Conservation (phyloP, 2,329 filamentous ascomycete species). For the Penicillium sclerotiorum region DNA sequence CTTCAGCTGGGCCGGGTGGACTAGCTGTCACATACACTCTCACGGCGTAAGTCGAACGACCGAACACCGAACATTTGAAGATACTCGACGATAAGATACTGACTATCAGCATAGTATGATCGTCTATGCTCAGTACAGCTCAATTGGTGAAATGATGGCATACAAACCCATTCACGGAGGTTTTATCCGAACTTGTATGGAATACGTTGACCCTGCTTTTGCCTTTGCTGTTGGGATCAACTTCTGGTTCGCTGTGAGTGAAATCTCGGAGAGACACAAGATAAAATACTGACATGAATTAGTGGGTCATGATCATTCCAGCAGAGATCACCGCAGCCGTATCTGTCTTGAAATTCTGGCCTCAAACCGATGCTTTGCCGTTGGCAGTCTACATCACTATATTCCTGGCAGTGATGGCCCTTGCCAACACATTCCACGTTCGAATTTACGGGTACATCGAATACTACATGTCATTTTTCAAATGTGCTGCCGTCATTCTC, state of each 20-base stretch:
- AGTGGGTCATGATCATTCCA: conserved; percentile 38
- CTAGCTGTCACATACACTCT: conserved; percentile 38
- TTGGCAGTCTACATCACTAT: conserved; percentile 38
- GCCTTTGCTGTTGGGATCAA: conserved; percentile 39
- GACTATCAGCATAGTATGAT: conserved; percentile 26
- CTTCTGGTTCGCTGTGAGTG: conserved; percentile 36
- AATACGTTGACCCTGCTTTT: conserved; percentile 36
- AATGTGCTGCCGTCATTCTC: conserved; percentile 32
- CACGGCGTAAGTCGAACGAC: conserved; percentile 31
- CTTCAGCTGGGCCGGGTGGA: conserved; percentile 34
- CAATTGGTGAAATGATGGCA: conserved; percentile 36
- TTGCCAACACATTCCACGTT: conserved; percentile 32
- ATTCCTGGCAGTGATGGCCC: conserved; percentile 31
- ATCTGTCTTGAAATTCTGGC: conserved; percentile 38
- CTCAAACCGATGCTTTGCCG: conserved; percentile 27
- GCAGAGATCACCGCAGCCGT: conserved; percentile 40
- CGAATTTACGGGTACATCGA: conserved; percentile 35
- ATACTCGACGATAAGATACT: neutral
- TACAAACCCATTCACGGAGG: conserved; percentile 38
- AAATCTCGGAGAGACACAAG: neutral
- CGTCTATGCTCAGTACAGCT: conserved; percentile 37
- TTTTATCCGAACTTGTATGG: conserved; percentile 35
- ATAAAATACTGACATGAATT: neutral
- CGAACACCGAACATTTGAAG: no score
- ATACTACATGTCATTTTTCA: conserved; percentile 36